Evolutionary conservation across 441 rosid genomes (phyloP), one percentile per base, ranked within the genome.

Genomic region (Euphorbia corollata): DNA sequence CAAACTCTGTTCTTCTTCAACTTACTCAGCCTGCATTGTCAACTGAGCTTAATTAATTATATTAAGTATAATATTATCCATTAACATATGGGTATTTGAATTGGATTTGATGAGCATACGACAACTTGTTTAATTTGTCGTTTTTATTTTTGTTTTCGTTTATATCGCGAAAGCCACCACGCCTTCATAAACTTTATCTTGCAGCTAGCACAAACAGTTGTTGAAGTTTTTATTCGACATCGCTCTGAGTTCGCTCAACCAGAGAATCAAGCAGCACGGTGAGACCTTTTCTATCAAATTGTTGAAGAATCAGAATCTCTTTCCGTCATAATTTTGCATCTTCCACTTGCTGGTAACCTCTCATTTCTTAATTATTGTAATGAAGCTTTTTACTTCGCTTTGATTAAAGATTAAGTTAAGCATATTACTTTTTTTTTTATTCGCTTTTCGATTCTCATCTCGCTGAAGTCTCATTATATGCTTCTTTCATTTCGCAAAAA

Each of bases 341-440:
- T 56, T 56, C 30, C 58, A 54, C 27, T 59, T 20, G 18, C 43
- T 36, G 47, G 63, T 59, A 34, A 34, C 16, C 39, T 59, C 24
- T 59, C 23, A 8, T 32, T 59, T 59, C 27, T 20, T 19, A 8
- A 8, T 41, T 59, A 10, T 24, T 23, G 15, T 27, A 8, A 23
- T 10, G 16, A 56, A 23, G 60, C 8, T 56, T 56, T n/a, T 12
- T 13, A 1, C 9, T 7, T 24, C 24, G 59, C 32, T 24, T 23
- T 56, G 13, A 56, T 56, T 56, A 56, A 56, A 20, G n/a, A 56
- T 30, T 30, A 58, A 27, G 61, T 58, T 27, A 58, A 13, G 19
- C 38, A 12, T 58, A 27, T 58, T 30, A 10, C 4, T 11, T 36
- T 4, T 10, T 41, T 38, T 38, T 38, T 45, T 13, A 45, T 45